phyloP scores from a whole-genome alignment of 805 yeast species.

The Saturnispora bothae region DNA sequence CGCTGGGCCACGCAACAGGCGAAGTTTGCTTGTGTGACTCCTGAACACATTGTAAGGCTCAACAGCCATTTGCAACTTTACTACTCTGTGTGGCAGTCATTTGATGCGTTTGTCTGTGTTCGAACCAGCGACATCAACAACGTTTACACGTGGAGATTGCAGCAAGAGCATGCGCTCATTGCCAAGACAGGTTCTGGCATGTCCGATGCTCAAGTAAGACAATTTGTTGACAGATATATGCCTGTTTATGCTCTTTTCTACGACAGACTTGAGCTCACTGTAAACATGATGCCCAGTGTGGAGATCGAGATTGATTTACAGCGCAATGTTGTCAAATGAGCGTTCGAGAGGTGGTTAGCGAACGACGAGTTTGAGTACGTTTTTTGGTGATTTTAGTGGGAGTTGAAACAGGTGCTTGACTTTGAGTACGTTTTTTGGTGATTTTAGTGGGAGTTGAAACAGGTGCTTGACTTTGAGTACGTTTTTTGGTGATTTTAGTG shows the following conservation, averaged over 20 bases:
- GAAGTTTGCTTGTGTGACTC: slow-evolving; percentile 14
- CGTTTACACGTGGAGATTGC: slow-evolving; percentile 70
- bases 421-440: too few relatives aligned
- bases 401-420: too few relatives aligned
- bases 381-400: too few relatives aligned
- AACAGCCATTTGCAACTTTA: slow-evolving; percentile 46
- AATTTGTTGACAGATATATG: slow-evolving; percentile 76
- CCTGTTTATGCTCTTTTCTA: slow-evolving; percentile 73
- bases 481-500: too few relatives aligned
- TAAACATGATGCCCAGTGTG: slow-evolving; percentile 1
- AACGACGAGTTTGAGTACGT: too few relatives aligned
- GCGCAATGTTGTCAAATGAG: slow-evolving; percentile 1
- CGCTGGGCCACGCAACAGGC: slow-evolving; percentile 21
- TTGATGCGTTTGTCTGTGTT: slow-evolving; percentile 52
- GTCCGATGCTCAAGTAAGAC: slow-evolving; percentile 58
- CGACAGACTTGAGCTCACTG: slow-evolving; percentile 12
- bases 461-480: too few relatives aligned
- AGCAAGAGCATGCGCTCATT: slow-evolving; percentile 62
- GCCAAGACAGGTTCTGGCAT: slow-evolving; percentile 56
- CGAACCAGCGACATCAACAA: slow-evolving; percentile 48
- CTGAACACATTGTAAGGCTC: slow-evolving; percentile 27
- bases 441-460: too few relatives aligned
- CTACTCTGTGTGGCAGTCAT: slow-evolving; percentile 41
- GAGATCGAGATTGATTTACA: slow-evolving; percentile 9
- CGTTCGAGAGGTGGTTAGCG: too few relatives aligned